phyloP scores from a whole-genome alignment of 2,329 filamentous ascomycete species.

The Metarhizium robertsii region DNA sequence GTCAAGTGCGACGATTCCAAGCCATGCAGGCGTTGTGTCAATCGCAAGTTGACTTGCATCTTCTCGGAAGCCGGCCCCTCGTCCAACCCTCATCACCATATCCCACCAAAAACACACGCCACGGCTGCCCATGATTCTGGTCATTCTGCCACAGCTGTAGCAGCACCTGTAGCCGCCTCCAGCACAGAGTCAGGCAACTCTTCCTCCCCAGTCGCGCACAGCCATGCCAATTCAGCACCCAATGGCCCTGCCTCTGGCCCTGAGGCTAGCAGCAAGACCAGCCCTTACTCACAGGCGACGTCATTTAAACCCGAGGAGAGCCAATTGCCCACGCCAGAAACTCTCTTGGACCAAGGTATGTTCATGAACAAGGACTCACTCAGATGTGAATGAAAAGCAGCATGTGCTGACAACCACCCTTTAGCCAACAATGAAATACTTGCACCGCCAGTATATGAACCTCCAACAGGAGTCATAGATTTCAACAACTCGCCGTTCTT shows the following conservation, averaged over 20 bases:
- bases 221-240: constrained; percentile 9
- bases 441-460: not conserved
- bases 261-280: constrained; percentile 15
- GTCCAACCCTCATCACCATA: constrained; percentile 34
- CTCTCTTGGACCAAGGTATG: constrained; percentile 20
- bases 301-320: constrained; percentile 20
- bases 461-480: constrained; percentile 12
- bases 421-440: constrained; percentile 6
- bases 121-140: constrained; percentile 8
- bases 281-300: constrained; percentile 15
- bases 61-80: constrained; percentile 27
- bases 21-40: constrained; percentile 41
- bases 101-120: constrained; percentile 26
- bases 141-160: not conserved
- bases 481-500: constrained; percentile 33
- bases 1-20: constrained; percentile 48
- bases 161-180: not conserved
- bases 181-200: constrained; percentile 8
- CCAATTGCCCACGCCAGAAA: constrained; percentile 26
- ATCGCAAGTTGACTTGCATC: constrained; percentile 35
- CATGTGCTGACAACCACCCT: not conserved
- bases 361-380: not conserved
- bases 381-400: not conserved
- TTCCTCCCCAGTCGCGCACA: constrained; percentile 12
- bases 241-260: constrained; percentile 9